Base-by-base conservation (phyloP, 257 asterid genomes). In the Salvia splendens region DNA sequence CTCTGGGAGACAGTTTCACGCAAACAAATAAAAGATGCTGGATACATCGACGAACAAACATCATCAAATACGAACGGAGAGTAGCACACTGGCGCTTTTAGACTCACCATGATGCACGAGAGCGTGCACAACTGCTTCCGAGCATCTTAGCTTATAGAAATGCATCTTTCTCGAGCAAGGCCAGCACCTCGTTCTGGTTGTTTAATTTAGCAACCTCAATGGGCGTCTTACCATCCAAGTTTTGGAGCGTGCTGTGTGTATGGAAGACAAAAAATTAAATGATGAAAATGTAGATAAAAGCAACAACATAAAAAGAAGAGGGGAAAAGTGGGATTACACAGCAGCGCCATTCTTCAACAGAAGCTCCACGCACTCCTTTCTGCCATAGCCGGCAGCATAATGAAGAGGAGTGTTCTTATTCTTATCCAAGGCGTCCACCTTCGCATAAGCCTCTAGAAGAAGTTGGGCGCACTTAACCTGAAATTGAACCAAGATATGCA, bases 351-450 rank as follows among this genome's bases (percentile, higher is more conserved):
- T 87, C 64, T 91, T 93, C 62, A 94, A 84, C 51, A 94, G 84
- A 69, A 94, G 96, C 68, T 89, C 96, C 16, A 94, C 98, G 14
- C 98, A 94, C 16, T 94, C 98, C 86, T 91, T 94, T 73, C 92
- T 81, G 61, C 99, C 99, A 73, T 94, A 94, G 51, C 99, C 99
- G 11, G 99, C 98, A 8, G 99, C 99, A 69, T 94, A 94, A 70
- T 94, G 99, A 56, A 94, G 99, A 60, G 99, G 95, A 41, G 98
- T 91, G 85, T 94, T 94, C 89, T 94, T 94, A 58, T 91, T 94
- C 85, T 89, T 89, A 72, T 94, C 99, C 86, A 94, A 78, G 53
- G 87, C 90, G 69, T 94, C 95, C 58, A 89, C 99, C 83, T 91
- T 91, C 14, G 98, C 96, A 65, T 93, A 96, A 69, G 98, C 98